phyloP scores from a whole-genome alignment of 768 basidiomycete species.

The Leccinum rimulosum region DNA sequence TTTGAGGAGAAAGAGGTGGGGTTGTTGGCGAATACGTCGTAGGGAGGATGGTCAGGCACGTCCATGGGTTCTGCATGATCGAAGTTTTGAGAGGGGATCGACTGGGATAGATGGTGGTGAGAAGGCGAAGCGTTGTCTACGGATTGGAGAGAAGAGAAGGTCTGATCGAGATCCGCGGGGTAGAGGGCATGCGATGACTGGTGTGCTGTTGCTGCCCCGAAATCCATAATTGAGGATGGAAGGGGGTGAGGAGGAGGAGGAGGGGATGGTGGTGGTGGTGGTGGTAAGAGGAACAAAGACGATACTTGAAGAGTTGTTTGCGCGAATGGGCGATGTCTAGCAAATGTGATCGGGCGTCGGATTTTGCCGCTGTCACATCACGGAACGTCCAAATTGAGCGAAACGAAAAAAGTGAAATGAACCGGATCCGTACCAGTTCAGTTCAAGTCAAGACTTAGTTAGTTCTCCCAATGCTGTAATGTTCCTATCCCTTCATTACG shows the following conservation, averaged over 20 bases:
- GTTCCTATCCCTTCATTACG: constrained; percentile 6
- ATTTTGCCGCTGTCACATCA: constrained; percentile 44
- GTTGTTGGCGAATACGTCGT: constrained; percentile 62
- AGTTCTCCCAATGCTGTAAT: constrained; percentile 10
- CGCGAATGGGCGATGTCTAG: constrained; percentile 37
- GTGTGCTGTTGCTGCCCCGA: constrained; percentile 32
- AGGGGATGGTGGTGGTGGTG: constrained; percentile 13
- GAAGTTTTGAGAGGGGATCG: constrained; percentile 41
- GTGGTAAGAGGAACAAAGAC: constrained; percentile 37
- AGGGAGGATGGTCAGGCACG: constrained; percentile 54
- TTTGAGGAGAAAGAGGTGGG: constrained; percentile 47
- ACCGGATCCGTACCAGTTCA: constrained; percentile 31
- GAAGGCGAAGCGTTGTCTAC: constrained; percentile 37
- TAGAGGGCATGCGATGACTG: constrained; percentile 46
- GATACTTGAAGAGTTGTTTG: constrained; percentile 27
- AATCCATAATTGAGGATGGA: constrained; percentile 56
- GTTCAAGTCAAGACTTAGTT: constrained; percentile 1
- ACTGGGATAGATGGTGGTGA: constrained; percentile 34
- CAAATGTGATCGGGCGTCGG: constrained; percentile 57
- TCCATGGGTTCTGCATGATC: constrained; percentile 57
- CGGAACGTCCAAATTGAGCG: constrained; percentile 39
- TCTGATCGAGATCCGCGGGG: constrained; percentile 54
- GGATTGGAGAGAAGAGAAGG: constrained; percentile 48
- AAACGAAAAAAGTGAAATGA: constrained; percentile 11
- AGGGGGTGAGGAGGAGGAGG: constrained; percentile 34